Evolutionary conservation across 768 basidiomycete species (phyloP).

Genomic region (Boletus edulis): DNA sequence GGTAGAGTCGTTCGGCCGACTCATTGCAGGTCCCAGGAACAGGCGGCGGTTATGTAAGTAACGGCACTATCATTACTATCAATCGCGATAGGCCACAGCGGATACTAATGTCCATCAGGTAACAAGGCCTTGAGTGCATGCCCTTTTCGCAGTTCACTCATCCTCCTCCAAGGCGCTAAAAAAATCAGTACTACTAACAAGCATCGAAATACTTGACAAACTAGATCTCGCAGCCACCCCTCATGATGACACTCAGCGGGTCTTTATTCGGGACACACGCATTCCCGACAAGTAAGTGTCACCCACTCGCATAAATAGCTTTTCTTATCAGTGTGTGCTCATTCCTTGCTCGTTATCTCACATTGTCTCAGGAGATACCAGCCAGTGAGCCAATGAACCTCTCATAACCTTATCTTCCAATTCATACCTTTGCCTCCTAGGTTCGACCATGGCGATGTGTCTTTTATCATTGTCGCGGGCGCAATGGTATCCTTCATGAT

Average conservation of each 20-base stretch:
- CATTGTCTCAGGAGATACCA: constrained; percentile 17
- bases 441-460: constrained; percentile 68
- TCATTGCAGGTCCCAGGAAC: too few relatives aligned
- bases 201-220: neutral
- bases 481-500: constrained; percentile 78
- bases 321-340: constrained; percentile 5
- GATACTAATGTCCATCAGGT: neutral
- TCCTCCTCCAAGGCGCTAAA: neutral
- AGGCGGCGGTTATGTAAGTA: neutral
- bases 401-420: neutral
- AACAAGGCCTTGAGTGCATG: neutral
- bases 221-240: neutral
- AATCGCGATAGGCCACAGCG: neutral
- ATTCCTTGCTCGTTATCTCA: constrained; percentile 2
- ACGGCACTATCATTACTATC: neutral
- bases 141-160: neutral
- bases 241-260: constrained; percentile 18
- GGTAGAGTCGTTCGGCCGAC: neutral
- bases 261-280: neutral
- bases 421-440: constrained; percentile 31
- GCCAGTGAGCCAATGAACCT: constrained; percentile 26
- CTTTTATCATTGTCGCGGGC: constrained; percentile 67
- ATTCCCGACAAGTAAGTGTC: constrained; percentile 16
- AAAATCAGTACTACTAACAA: neutral
- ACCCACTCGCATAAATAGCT: neutral